A percentile compares a stretch with the other conserved stretches of the same genome.
Evolutionary conservation across 1,284 basidiomycete genomes (phyloP).

Genomic region (Pterula multifida): DNA sequence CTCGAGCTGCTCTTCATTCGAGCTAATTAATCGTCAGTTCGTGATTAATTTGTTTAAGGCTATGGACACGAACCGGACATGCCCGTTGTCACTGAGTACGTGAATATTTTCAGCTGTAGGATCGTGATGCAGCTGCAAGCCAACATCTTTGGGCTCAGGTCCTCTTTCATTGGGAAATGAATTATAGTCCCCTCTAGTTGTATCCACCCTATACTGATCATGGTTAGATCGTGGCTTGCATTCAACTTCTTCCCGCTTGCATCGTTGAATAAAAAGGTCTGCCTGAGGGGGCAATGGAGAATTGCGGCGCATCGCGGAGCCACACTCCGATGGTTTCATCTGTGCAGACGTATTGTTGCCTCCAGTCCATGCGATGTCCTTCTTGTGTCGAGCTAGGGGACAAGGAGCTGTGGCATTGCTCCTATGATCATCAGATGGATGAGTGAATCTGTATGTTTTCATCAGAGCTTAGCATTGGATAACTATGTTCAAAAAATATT

Average conservation of each 20-base stretch:
- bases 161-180: not conserved
- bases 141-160: not conserved
- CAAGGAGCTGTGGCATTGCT: slow-evolving; percentile 16
- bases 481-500: slow-evolving; percentile 4
- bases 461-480: slow-evolving; percentile 1
- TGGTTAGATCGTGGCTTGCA: not conserved
- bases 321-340: slow-evolving; percentile 6
- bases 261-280: slow-evolving; percentile 19
- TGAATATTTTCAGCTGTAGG: not conserved
- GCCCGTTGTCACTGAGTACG: not conserved
- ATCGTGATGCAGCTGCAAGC: not conserved
- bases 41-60: no score
- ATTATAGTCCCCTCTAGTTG: not conserved
- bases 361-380: not conserved
- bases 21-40: no score
- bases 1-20: no score
- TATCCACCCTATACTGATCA: not conserved
- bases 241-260: slow-evolving; percentile 17
- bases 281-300: slow-evolving; percentile 21
- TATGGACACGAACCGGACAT: no score
- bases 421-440: slow-evolving; percentile 37
- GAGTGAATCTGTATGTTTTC: slow-evolving; percentile 34
- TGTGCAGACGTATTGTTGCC: not conserved
- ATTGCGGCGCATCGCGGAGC: slow-evolving; percentile 8
- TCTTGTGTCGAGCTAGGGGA: slow-evolving; percentile 5